Evolutionary conservation across 1,284 basidiomycete species (phyloP).

Genomic region (Schizophyllum amplum): DNA sequence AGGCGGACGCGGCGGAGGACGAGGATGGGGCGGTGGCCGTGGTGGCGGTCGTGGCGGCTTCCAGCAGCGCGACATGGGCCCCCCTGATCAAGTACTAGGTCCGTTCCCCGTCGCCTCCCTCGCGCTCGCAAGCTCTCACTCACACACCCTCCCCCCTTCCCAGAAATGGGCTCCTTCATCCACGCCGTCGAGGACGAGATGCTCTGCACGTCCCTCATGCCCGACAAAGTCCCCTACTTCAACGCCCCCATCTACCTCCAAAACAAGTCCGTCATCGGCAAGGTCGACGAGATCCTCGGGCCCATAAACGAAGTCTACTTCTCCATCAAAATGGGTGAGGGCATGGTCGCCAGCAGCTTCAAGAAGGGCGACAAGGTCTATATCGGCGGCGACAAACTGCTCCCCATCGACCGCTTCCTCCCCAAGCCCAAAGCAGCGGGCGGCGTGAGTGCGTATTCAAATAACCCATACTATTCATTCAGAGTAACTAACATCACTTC

Average conservation of each 20-base stretch:
- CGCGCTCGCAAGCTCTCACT: conserved; percentile 5
- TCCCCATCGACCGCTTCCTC: conserved; percentile 95
- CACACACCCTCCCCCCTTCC: conserved; percentile 1
- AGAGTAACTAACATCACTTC: conserved; percentile 2
- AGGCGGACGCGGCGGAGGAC: conserved; percentile 32
- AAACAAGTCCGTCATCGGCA: conserved; percentile 95
- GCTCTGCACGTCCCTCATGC: conserved; percentile 83
- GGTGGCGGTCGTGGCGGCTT: conserved; percentile 61
- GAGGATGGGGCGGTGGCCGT: conserved; percentile 29
- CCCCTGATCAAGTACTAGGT: conserved; percentile 83
- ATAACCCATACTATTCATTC: neutral
- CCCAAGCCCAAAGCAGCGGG: conserved; percentile 89
- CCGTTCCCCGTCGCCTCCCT: conserved; percentile 17
- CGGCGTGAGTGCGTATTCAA: conserved; percentile 30
- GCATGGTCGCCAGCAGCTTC: conserved; percentile 94
- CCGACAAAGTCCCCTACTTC: conserved; percentile 96
- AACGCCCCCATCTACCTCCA: conserved; percentile 98
- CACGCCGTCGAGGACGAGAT: conserved; percentile 99
- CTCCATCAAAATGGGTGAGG: conserved; percentile 95
- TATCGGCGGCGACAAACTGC: conserved; percentile 91
- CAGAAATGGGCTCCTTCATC: conserved; percentile 84
- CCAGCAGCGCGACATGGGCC: conserved; percentile 68
- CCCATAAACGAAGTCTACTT: conserved; percentile 99
- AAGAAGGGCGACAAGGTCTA: conserved; percentile 98
- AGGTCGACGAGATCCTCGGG: conserved; percentile 94